phyloP scores from a whole-genome alignment of 495 filamentous ascomycete species.

The Opeltia flavorubescens region DNA sequence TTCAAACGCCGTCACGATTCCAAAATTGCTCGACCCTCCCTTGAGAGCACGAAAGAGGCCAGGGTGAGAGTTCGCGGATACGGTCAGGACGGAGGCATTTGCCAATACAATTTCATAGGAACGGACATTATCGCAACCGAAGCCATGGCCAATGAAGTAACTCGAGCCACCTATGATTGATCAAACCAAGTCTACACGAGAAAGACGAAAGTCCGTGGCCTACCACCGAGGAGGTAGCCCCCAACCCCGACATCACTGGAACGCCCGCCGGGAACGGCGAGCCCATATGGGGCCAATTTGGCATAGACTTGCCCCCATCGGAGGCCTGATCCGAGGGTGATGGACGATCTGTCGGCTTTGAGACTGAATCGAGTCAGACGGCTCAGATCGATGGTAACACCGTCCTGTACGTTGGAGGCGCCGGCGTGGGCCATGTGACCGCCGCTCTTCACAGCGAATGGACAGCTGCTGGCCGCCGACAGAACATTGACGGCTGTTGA shows the following conservation, averaged over 20 bases:
- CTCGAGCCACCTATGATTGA: constrained; percentile 22
- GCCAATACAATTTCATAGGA: constrained; percentile 47
- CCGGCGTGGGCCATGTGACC: constrained; percentile 39
- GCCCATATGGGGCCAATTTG: constrained; percentile 28
- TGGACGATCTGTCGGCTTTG: constrained; percentile 19
- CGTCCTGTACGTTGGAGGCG: constrained; percentile 31
- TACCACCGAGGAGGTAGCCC: constrained; percentile 40
- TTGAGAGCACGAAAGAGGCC: constrained; percentile 40
- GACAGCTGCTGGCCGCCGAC: constrained; percentile 19
- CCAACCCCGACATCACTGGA: constrained; percentile 38
- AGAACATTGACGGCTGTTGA: constrained; percentile 16
- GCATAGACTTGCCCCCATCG: constrained; percentile 41
- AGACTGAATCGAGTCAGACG: constrained; percentile 30
- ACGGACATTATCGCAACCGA: constrained; percentile 34
- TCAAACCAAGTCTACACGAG: neutral
- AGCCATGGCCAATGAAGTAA: constrained; percentile 32
- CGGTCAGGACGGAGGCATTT: constrained; percentile 40
- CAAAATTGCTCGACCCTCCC: constrained; percentile 39
- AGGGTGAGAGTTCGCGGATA: constrained; percentile 7
- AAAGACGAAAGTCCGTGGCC: constrained; percentile 6
- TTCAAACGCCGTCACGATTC: constrained; percentile 26
- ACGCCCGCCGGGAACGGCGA: constrained; percentile 40
- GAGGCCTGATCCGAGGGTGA: constrained; percentile 30
- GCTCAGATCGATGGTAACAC: constrained; percentile 42
- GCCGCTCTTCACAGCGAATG: constrained; percentile 37